These are phyloP conservation scores for Cyberlindnera saturnus DNA, from an alignment of 805 yeast genomes.

Conservation along the genomic window DNA sequence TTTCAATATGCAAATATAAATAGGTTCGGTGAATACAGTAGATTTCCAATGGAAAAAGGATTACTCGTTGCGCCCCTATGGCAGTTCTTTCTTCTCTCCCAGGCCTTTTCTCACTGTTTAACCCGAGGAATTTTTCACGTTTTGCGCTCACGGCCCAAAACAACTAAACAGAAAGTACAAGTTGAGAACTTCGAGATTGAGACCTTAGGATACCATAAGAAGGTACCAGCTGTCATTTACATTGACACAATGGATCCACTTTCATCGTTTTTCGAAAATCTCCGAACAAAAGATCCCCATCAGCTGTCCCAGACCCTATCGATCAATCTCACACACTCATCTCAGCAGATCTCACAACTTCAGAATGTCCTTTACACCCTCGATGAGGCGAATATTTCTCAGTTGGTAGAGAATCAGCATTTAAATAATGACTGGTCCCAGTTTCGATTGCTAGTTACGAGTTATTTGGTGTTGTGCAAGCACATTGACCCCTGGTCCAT, in stretches of 20 bases:
- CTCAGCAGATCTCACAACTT: conserved; percentile 5
- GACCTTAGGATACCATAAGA: no score
- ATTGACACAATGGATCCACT: no score
- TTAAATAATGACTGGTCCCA: conserved; percentile 35
- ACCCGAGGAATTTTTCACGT: no score
- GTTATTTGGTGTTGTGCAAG: conserved; percentile 38
- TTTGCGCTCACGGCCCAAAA: no score
- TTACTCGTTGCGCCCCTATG: no score
- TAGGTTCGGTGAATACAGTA: no score
- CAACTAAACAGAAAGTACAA: no score
- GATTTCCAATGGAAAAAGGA: no score
- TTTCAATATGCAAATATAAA: background rate
- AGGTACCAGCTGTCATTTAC: no score
- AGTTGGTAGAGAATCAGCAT: conserved; percentile 22
- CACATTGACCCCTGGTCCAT: conserved; percentile 53
- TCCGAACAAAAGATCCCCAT: background rate
- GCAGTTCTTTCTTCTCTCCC: no score
- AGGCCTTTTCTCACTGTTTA: no score
- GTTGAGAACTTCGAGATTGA: no score
- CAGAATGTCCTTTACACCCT: conserved; percentile 19
- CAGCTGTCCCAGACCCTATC: conserved; percentile 10
- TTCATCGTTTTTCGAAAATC: background rate
- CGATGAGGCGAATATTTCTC: conserved; percentile 3
- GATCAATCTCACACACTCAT: conserved; percentile 7
- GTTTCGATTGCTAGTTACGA: conserved; percentile 36